Base-by-base conservation (phyloP, 1,284 basidiomycete species). In the Amylostereum areolatum region DNA sequence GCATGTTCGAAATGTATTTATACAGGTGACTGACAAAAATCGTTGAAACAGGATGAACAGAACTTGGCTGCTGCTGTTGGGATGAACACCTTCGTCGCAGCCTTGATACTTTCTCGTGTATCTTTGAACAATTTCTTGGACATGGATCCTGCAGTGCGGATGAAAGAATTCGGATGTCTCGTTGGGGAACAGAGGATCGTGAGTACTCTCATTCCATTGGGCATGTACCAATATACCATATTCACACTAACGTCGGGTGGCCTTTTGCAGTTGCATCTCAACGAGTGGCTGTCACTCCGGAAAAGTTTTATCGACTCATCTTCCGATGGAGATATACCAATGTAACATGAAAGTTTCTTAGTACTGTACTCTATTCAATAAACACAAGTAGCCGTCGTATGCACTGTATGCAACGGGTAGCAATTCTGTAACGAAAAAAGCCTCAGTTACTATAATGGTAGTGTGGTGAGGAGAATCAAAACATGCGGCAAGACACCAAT, bases 21-120 rank as follows among this genome's bases (percentile, higher is more conserved):
- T 11, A 44, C 41, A 41, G 18, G 28, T 53, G 29, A 34, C 29
- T 35, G 29, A 35, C 45, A 42, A 48, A 33, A 31, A 44, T 56
- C 27, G 45, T n/a, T 31, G 37, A 35, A 25, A 52, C 59, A 86
- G 77, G 80, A 78, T 39, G 83, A 88, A 56, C 59, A 60, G 10
- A 72, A 77, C 55, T 63, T 89, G 39, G 71, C 76, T 0, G 60
- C 60, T 5, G 66, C 77, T 4, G 65, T 71, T 11, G 80, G 82
- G 12, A 81, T 88, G 77, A 89, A 89, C 54, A 63, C 66, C 3
- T 87, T 86, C 59, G 77, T 78, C 1, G 79, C 86, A 6, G 73
- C 76, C 27, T 63, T 82, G 3, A 73, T 89, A 51, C 65, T 88
- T 0, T 78, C 72, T 45, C 76, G 81, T 52, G 68, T 71, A n/a